These are phyloP conservation scores for Coniosporium tulheliwenetii DNA, from an alignment of 2,329 filamentous ascomycete genomes.

Conservation along the genomic window DNA sequence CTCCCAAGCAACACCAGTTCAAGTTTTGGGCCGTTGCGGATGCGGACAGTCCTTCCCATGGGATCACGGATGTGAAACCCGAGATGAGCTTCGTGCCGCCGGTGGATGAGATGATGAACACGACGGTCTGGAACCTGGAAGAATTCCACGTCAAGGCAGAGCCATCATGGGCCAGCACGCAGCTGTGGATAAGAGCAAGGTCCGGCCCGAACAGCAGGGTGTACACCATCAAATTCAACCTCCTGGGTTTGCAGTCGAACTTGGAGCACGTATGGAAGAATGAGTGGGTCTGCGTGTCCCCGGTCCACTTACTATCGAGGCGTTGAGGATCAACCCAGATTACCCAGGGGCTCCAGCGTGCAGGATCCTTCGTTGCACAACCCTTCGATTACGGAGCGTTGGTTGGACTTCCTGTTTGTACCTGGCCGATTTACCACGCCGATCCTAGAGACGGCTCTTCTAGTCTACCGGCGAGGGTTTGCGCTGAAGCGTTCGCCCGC, in stretches of 20 bases:
- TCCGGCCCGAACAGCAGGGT: conserved; percentile 44
- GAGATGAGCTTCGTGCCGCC: conserved; percentile 48
- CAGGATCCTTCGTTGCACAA: conserved; percentile 10
- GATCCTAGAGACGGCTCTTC: conserved; percentile 69
- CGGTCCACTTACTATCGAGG: conserved; percentile 23
- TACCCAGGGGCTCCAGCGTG: conserved; percentile 20
- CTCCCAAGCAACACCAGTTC: conserved; percentile 79
- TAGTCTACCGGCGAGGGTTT: conserved; percentile 59
- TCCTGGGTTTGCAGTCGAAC: conserved; percentile 43
- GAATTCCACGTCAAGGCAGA: conserved; percentile 27
- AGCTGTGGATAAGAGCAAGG: conserved; percentile 35
- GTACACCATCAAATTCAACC: conserved; percentile 57
- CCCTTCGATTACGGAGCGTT: conserved; percentile 45
- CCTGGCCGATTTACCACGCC: conserved; percentile 69
- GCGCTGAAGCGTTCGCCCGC: conserved; percentile 14
- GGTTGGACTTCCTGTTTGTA: conserved; percentile 69
- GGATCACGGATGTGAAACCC: conserved; percentile 58
- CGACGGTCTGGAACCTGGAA: conserved; percentile 35
- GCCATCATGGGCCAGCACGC: conserved; percentile 20
- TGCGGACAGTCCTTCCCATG: conserved; percentile 38
- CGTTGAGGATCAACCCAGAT: conserved; percentile 19
- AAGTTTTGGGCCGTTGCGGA: conserved; percentile 77
- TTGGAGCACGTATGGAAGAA: conserved; percentile 54
- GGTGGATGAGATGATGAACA: conserved; percentile 32
- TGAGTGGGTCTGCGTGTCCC: conserved; percentile 30